A percentile compares a stretch with the other conserved stretches of the same genome.
Conservation (phyloP, 805 yeast species). For the Maudiozyma barnettii region DNA sequence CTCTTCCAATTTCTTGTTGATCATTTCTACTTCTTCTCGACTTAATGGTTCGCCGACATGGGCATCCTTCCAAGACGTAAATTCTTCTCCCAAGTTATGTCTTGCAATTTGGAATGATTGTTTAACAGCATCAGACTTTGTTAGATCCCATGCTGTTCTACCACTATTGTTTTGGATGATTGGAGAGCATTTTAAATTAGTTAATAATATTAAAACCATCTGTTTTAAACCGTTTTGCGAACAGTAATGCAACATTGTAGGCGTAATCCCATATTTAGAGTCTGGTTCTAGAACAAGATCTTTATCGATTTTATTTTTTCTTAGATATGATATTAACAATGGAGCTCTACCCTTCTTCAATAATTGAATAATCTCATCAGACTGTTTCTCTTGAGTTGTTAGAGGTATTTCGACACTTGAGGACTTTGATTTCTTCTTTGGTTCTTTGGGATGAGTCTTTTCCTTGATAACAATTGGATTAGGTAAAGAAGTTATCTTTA, state of each 20-base stretch:
- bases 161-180: slow-evolving; percentile 42
- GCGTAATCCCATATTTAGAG: slow-evolving; percentile 42
- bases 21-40: slow-evolving; percentile 46
- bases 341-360: slow-evolving; percentile 74
- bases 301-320: slow-evolving; percentile 44
- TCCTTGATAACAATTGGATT: slow-evolving; percentile 30
- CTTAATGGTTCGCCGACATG: slow-evolving; percentile 52
- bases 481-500: slow-evolving; percentile 49
- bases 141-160: slow-evolving; percentile 61
- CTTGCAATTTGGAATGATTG: slow-evolving; percentile 64
- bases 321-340: slow-evolving; percentile 51
- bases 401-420: slow-evolving; percentile 8
- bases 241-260: slow-evolving; percentile 75
- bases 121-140: slow-evolving; percentile 37
- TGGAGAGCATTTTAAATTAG: slow-evolving; percentile 65
- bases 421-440: slow-evolving; percentile 2
- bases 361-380: slow-evolving; percentile 48
- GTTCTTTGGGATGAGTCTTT: slow-evolving; percentile 6
- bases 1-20: slow-evolving; percentile 32
- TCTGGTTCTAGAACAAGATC: slow-evolving; percentile 50
- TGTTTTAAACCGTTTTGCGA: slow-evolving; percentile 56
- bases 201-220: slow-evolving; percentile 52
- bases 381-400: slow-evolving; percentile 38
- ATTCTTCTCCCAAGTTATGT: slow-evolving; percentile 53
- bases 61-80: slow-evolving; percentile 60